Conservation (phyloP, 2,329 filamentous ascomycete species). For the Botrytis paeoniae region DNA sequence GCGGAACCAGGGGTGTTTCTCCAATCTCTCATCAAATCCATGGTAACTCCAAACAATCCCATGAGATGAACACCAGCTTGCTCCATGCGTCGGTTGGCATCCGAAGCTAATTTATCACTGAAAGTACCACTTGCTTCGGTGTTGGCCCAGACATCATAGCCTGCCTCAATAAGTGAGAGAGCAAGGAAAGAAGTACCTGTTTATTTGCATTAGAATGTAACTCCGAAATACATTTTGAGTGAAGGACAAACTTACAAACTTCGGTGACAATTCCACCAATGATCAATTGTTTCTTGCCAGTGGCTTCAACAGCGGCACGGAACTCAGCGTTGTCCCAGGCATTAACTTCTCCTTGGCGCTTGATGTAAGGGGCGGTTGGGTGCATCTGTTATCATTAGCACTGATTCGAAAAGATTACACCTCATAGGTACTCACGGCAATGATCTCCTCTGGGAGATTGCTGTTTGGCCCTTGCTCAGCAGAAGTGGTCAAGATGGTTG, state of each 20-base stretch:
- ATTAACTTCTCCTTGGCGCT: conserved; percentile 69
- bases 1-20: conserved; percentile 45
- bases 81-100: conserved; percentile 65
- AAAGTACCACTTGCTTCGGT: conserved; percentile 69
- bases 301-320: conserved; percentile 60
- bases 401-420: too few species aligned
- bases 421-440: conserved; percentile 39
- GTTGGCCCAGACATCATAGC: conserved; percentile 72
- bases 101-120: conserved; percentile 56
- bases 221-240: not conserved
- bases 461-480: conserved; percentile 67
- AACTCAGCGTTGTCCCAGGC: conserved; percentile 75
- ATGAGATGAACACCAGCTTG: conserved; percentile 58
- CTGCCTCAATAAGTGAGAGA: conserved; percentile 66
- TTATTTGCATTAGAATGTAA: not conserved
- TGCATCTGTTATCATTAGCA: conserved; percentile 45
- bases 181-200: conserved; percentile 66
- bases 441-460: conserved; percentile 65
- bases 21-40: conserved; percentile 37
- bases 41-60: conserved; percentile 34
- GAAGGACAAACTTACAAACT: conserved; percentile 52
- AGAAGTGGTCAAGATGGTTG: conserved; percentile 68
- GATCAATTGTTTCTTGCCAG: conserved; percentile 67
- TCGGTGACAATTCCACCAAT: conserved; percentile 71
- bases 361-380: conserved; percentile 62